Percentiles rank a stretch among this genome's conserved stretches.
These are phyloP conservation scores for Psilocybe cyanescens DNA, from an alignment of 768 basidiomycete species.

Conservation along the genomic window DNA sequence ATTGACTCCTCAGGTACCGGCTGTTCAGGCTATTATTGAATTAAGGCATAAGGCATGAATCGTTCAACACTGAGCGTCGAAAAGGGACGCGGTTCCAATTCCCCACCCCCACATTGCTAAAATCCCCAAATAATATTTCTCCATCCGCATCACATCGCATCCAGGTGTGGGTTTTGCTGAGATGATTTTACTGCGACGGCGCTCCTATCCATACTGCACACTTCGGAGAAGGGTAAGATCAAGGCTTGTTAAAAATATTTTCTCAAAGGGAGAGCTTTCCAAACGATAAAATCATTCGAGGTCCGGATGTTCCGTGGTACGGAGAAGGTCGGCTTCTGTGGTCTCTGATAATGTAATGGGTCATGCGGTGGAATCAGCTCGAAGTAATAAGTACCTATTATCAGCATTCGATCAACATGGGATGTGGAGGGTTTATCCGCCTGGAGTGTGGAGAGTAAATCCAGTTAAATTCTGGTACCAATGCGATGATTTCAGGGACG, in stretches of 20 bases:
- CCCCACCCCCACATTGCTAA: conserved; percentile 5
- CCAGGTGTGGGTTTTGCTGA: background rate
- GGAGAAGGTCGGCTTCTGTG: too few species aligned
- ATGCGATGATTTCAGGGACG: background rate
- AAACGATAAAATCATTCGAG: too few species aligned
- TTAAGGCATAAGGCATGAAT: too few species aligned
- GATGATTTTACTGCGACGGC: too few species aligned
- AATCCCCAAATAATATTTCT: background rate
- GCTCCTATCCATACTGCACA: too few species aligned
- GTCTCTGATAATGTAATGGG: background rate
- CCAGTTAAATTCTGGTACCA: background rate
- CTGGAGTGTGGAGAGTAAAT: background rate
- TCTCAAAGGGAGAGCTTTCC: too few species aligned
- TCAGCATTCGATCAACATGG: background rate
- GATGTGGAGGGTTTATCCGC: background rate
- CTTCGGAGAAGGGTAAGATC: background rate
- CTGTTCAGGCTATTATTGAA: too few species aligned
- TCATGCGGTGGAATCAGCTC: background rate
- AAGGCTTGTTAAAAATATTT: too few species aligned
- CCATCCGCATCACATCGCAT: background rate
- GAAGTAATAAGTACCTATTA: background rate
- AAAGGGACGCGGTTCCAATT: background rate
- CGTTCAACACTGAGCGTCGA: too few species aligned
- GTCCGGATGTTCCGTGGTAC: too few species aligned
- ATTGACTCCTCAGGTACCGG: background rate